These are phyloP conservation scores for Colletotrichum musae DNA, from an alignment of 2,329 filamentous ascomycete genomes.

Conservation along the genomic window DNA sequence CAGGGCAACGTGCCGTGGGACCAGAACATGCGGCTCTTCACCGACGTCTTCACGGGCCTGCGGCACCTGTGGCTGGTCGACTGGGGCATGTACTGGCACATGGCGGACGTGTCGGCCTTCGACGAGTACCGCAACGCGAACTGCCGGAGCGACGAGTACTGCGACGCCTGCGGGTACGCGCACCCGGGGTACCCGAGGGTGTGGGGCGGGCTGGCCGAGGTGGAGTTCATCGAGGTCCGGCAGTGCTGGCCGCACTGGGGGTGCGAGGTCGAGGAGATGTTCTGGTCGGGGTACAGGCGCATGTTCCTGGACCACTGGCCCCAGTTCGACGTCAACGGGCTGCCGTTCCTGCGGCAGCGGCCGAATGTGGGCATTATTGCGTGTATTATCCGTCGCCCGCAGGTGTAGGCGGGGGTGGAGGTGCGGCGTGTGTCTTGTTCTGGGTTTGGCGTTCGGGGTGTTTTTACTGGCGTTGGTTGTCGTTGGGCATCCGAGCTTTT, in stretches of 20 bases:
- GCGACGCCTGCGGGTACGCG: neutral
- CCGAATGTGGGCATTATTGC: neutral
- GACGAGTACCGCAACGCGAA: constrained; percentile 1
- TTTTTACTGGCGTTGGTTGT: too few relatives aligned
- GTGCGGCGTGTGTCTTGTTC: too few relatives aligned
- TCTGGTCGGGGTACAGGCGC: neutral
- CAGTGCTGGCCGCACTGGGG: neutral
- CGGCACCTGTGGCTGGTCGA: constrained; percentile 18
- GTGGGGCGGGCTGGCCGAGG: constrained; percentile 4
- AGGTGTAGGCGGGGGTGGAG: too few relatives aligned
- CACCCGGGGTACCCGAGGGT: constrained; percentile 3
- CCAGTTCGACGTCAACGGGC: neutral
- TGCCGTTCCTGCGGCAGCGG: neutral
- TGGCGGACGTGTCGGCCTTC: neutral
- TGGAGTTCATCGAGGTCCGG: constrained; percentile 17
- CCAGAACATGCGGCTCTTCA: constrained; percentile 12
- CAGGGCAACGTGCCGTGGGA: neutral
- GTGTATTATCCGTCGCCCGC: neutral
- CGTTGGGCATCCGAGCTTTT: too few relatives aligned
- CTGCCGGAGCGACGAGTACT: neutral
- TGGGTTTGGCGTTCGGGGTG: too few relatives aligned
- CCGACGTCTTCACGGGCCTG: constrained; percentile 6
- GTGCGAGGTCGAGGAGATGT: too few relatives aligned
- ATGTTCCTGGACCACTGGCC: neutral
- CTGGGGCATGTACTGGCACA: neutral